Conservation (phyloP, 2,329 filamentous ascomycete species). For the Coniosporium tulheliwenetii region DNA sequence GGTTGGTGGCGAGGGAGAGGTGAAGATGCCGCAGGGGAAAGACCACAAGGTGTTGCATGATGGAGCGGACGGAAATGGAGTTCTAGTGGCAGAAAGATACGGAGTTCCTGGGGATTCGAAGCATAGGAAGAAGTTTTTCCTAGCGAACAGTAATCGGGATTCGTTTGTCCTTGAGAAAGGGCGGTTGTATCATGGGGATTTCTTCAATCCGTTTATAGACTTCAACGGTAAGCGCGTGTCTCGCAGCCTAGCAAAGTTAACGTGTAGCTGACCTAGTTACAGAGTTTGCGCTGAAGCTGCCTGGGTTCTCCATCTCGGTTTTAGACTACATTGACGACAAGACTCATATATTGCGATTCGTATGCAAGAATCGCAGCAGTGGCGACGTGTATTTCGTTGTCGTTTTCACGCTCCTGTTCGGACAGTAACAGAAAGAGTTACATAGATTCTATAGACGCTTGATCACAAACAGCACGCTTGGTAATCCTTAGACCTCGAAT, state of each 20-base stretch:
- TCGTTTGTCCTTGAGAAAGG: slow-evolving; percentile 26
- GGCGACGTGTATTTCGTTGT: slow-evolving; percentile 27
- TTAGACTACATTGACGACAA: slow-evolving; percentile 31
- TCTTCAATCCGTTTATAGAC: slow-evolving; percentile 33
- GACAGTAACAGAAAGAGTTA: slow-evolving; percentile 19
- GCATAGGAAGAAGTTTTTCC: slow-evolving; percentile 29
- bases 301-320: slow-evolving; percentile 28
- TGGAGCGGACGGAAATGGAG: slow-evolving; percentile 21
- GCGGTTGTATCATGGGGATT: slow-evolving; percentile 27
- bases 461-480: too few relatives aligned
- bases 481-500: slow-evolving; percentile 41
- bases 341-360: slow-evolving; percentile 29
- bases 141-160: slow-evolving; percentile 17
- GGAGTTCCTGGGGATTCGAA: slow-evolving; percentile 22
- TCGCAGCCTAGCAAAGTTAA: background rate
- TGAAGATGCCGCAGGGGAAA: slow-evolving; percentile 1
- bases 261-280: background rate
- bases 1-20: too few relatives aligned
- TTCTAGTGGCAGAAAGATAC: slow-evolving; percentile 12
- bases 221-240: slow-evolving; percentile 18
- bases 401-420: slow-evolving; percentile 29
- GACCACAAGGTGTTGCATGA: slow-evolving; percentile 19
- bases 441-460: too few relatives aligned
- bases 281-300: slow-evolving; percentile 26
- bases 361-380: slow-evolving; percentile 25